phyloP scores from a whole-genome alignment of 2,329 filamentous ascomycete species.

The Onygenales sp. region DNA sequence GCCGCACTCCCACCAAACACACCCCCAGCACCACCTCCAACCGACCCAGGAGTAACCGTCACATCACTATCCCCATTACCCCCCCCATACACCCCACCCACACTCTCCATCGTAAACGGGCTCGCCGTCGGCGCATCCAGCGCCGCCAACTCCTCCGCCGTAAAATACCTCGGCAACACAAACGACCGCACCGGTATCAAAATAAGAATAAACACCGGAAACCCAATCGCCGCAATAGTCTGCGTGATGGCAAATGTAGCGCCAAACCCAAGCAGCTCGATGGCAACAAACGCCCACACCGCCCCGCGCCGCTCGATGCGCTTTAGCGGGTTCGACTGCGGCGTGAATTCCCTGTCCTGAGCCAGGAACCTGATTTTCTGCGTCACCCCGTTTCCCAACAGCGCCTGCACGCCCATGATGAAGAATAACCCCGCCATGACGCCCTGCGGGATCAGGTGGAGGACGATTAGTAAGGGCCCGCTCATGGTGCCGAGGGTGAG shows the following conservation, averaged over 20 bases:
- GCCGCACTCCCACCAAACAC: not conserved
- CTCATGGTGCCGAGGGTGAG: slow-evolving; percentile 72
- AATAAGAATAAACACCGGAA: slow-evolving; percentile 63
- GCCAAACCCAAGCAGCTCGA: slow-evolving; percentile 62
- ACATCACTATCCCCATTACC: slow-evolving; percentile 19
- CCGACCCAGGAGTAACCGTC: slow-evolving; percentile 3
- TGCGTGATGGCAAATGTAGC: slow-evolving; percentile 77
- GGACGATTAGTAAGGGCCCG: slow-evolving; percentile 60
- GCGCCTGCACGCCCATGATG: slow-evolving; percentile 72
- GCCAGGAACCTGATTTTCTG: slow-evolving; percentile 61
- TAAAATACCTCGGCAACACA: slow-evolving; percentile 55
- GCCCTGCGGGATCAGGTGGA: slow-evolving; percentile 70
- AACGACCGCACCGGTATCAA: slow-evolving; percentile 58
- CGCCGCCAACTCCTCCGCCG: slow-evolving; percentile 48
- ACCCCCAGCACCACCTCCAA: not conserved
- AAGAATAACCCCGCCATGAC: slow-evolving; percentile 76
- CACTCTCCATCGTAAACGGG: slow-evolving; percentile 66
- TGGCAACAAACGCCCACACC: slow-evolving; percentile 61
- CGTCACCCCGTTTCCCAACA: slow-evolving; percentile 69
- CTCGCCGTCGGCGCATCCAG: slow-evolving; percentile 69
- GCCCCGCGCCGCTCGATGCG: slow-evolving; percentile 51
- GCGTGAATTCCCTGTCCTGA: slow-evolving; percentile 55
- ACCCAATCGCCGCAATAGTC: slow-evolving; percentile 73
- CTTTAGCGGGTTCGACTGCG: slow-evolving; percentile 48
- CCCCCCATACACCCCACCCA: slow-evolving; percentile 52